These are phyloP conservation scores for Cyclotella choctawhatcheeana DNA, from an alignment of 108 stramenopile species.

Conservation along the genomic window DNA sequence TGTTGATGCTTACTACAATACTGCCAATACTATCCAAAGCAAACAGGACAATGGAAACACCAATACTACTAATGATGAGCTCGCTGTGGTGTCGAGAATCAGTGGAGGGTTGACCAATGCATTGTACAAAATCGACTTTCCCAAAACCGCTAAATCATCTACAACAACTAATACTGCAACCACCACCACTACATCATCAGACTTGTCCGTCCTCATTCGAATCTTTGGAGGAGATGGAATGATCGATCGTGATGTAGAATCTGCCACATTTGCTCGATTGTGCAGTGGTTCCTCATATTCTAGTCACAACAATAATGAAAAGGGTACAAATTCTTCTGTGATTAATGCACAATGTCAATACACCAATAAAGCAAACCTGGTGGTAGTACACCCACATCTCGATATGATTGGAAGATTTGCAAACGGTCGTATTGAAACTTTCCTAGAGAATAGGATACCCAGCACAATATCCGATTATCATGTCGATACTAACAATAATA, in stretches of 20 bases:
- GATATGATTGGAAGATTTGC: constrained; percentile 73
- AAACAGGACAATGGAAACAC: no score
- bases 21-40: no score
- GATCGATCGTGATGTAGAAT: constrained; percentile 90
- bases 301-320: constrained; percentile 1
- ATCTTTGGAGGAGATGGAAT: constrained; percentile 88
- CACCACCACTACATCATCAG: no score
- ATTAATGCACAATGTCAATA: no score
- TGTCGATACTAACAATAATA: no score
- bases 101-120: constrained; percentile 84
- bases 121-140: constrained; percentile 61
- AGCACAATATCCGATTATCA: no score
- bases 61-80: no score
- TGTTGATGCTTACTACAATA: no score
- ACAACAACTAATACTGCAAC: no score
- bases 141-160: no score
- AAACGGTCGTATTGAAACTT: constrained; percentile 87
- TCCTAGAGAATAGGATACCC: constrained; percentile 62
- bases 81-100: constrained; percentile 53
- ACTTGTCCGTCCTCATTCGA: constrained; percentile 68
- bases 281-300: constrained; percentile 45
- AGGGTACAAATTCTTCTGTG: background rate
- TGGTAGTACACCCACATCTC: constrained; percentile 28
- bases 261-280: constrained; percentile 65
- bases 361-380: constrained; percentile 16